A percentile compares a stretch with the other conserved stretches of the same genome.
Evolutionary conservation across 2,329 filamentous ascomycete species (phyloP).

Genomic region (Didymella glomerata): DNA sequence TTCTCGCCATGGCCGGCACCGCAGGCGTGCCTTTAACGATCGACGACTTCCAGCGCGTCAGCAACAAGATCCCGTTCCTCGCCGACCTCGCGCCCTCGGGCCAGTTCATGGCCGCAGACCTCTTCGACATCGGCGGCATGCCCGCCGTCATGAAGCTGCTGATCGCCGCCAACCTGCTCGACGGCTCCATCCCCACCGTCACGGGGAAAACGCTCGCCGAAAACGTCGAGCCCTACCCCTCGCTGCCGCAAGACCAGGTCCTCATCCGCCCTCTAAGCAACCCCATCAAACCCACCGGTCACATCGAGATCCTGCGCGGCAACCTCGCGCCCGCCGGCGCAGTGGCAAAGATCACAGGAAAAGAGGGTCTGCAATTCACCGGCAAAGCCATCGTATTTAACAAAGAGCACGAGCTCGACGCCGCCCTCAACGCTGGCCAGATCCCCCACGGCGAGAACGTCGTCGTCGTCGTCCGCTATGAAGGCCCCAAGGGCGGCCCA

Average conservation of each 20-base stretch:
- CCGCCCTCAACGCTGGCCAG: conserved; percentile 74
- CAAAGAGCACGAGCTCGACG: conserved; percentile 81
- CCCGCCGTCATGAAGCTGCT: conserved; percentile 87
- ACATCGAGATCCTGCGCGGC: conserved; percentile 86
- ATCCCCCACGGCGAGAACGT: conserved; percentile 80
- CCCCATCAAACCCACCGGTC: conserved; percentile 86
- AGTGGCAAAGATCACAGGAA: conserved; percentile 95
- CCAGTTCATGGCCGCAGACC: conserved; percentile 85
- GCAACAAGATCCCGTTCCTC: conserved; percentile 83
- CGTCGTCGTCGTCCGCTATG: conserved; percentile 90
- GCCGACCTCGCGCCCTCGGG: conserved; percentile 86
- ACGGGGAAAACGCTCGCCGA: conserved; percentile 85
- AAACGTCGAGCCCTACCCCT: conserved; percentile 80
- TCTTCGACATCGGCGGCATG: conserved; percentile 85
- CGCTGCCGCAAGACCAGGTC: conserved; percentile 77
- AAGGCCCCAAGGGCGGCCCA: conserved; percentile 90
- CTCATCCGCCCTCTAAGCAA: conserved; percentile 83
- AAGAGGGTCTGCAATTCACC: conserved; percentile 84
- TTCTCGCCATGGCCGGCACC: conserved; percentile 88
- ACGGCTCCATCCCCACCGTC: conserved; percentile 80
- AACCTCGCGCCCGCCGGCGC: conserved; percentile 89
- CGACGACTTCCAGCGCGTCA: conserved; percentile 83
- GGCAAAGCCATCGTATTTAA: conserved; percentile 86
- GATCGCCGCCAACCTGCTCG: conserved; percentile 76
- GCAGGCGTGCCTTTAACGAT: conserved; percentile 79